These are phyloP conservation scores for Thecaphora thlaspeos DNA, from an alignment of 1,284 basidiomycete genomes.

Conservation along the genomic window DNA sequence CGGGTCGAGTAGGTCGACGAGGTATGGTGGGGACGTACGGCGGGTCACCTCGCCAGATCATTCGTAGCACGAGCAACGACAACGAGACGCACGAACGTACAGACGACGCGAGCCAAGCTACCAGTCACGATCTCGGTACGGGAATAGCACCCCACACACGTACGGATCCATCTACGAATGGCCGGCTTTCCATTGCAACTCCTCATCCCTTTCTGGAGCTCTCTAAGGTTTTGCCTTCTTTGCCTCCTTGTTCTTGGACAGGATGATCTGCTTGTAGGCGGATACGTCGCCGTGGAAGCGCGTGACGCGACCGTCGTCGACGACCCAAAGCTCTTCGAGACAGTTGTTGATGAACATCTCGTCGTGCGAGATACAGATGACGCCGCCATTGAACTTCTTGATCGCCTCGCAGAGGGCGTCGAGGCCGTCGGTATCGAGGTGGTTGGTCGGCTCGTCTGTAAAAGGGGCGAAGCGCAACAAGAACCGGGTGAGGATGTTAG, in stretches of 20 bases:
- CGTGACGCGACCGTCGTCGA: slow-evolving; percentile 75
- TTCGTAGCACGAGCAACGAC: too few relatives aligned
- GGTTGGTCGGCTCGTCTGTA: slow-evolving; percentile 92
- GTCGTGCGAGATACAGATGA: slow-evolving; percentile 54
- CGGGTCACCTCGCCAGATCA: too few relatives aligned
- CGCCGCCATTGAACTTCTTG: slow-evolving; percentile 90
- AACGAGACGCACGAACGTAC: too few relatives aligned
- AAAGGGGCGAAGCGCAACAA: neutral
- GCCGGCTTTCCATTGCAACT: too few relatives aligned
- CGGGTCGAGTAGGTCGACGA: too few relatives aligned
- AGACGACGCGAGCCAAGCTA: too few relatives aligned
- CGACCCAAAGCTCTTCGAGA: slow-evolving; percentile 64
- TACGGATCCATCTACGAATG: too few relatives aligned
- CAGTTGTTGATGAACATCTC: slow-evolving; percentile 52
- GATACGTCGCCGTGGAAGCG: slow-evolving; percentile 89
- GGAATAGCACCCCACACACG: too few relatives aligned
- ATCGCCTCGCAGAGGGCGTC: slow-evolving; percentile 91
- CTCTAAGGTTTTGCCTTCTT: neutral
- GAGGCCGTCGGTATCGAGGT: slow-evolving; percentile 84
- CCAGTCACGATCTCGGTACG: too few relatives aligned
- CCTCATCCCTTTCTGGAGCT: neutral
- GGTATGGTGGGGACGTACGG: too few relatives aligned
- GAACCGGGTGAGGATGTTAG: too few relatives aligned
- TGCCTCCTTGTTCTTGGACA: slow-evolving; percentile 41
- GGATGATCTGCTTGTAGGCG: slow-evolving; percentile 75